phyloP scores from a whole-genome alignment of 257 asterid species.

The Solanum raphanifolium region DNA sequence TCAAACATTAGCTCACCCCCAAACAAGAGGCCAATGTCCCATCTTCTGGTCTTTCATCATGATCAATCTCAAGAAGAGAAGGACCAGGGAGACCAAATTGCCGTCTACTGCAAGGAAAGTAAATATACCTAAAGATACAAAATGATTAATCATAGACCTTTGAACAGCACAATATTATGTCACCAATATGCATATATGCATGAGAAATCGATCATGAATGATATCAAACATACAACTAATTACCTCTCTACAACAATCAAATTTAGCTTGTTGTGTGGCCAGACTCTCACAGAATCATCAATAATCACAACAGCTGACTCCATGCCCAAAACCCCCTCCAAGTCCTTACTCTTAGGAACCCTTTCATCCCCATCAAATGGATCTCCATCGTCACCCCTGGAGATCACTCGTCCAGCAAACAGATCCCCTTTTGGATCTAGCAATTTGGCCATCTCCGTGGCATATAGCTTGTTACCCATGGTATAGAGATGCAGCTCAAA shows the following conservation, averaged over 20 bases:
- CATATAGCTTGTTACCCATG: slow-evolving; percentile 97
- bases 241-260: slow-evolving; percentile 92
- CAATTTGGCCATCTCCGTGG: slow-evolving; percentile 98
- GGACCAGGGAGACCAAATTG: slow-evolving; percentile 96
- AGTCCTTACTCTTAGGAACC: slow-evolving; percentile 79
- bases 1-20: slow-evolving; percentile 48
- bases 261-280: slow-evolving; percentile 90
- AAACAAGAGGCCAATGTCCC: slow-evolving; percentile 90
- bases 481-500: slow-evolving; percentile 90
- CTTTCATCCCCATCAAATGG: slow-evolving; percentile 75
- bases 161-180: neutral
- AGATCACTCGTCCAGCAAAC: slow-evolving; percentile 93
- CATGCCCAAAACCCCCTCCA: slow-evolving; percentile 96
- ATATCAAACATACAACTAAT: slow-evolving; percentile 10
- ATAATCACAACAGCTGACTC: slow-evolving; percentile 84
- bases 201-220: neutral
- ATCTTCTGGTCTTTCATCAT: slow-evolving; percentile 95
- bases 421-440: slow-evolving; percentile 94
- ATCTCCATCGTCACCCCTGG: slow-evolving; percentile 90
- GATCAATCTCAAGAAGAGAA: slow-evolving; percentile 95
- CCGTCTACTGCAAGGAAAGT: slow-evolving; percentile 94
- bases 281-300: slow-evolving; percentile 90
- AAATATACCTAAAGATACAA: slow-evolving; percentile 56
- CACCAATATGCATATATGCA: neutral
- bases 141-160: neutral